Percentiles rank a stretch among this genome's conserved stretches.
phyloP scores from a whole-genome alignment of 2,329 filamentous ascomycete genomes.

The Pseudohalonectria lignicola region DNA sequence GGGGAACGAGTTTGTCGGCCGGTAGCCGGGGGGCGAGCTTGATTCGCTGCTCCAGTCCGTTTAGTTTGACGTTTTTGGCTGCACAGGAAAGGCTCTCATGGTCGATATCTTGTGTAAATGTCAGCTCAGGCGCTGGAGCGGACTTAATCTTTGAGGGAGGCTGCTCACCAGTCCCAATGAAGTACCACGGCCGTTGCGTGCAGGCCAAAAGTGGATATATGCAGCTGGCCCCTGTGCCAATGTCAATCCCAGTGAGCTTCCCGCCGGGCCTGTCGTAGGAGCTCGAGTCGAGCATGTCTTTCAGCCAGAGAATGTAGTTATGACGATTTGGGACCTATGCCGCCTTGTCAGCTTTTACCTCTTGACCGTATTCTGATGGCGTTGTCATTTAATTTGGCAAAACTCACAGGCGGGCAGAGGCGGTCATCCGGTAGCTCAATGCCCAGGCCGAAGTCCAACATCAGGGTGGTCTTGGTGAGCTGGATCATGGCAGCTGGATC shows the following conservation, averaged over 20 bases:
- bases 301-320: constrained; percentile 87
- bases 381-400: background rate
- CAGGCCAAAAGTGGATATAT: constrained; percentile 85
- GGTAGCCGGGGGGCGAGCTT: constrained; percentile 44
- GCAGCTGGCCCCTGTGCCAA: constrained; percentile 82
- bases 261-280: constrained; percentile 34
- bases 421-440: constrained; percentile 66
- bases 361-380: no score
- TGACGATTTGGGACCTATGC: constrained; percentile 52
- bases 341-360: background rate
- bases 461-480: constrained; percentile 69
- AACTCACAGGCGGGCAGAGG: constrained; percentile 68
- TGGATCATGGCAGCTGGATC: constrained; percentile 68
- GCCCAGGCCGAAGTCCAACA: constrained; percentile 60
- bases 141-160: no score
- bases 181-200: constrained; percentile 60
- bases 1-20: constrained; percentile 56
- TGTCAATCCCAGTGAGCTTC: constrained; percentile 62
- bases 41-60: constrained; percentile 54
- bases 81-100: constrained; percentile 56
- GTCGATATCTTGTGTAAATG: constrained; percentile 83
- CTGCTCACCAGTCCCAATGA: constrained; percentile 50
- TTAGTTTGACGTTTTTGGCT: constrained; percentile 52
- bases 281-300: constrained; percentile 63
- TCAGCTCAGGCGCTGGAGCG: no score